These are phyloP conservation scores for Lactifluus pinguis DNA, from an alignment of 768 basidiomycete genomes.

Conservation along the genomic window DNA sequence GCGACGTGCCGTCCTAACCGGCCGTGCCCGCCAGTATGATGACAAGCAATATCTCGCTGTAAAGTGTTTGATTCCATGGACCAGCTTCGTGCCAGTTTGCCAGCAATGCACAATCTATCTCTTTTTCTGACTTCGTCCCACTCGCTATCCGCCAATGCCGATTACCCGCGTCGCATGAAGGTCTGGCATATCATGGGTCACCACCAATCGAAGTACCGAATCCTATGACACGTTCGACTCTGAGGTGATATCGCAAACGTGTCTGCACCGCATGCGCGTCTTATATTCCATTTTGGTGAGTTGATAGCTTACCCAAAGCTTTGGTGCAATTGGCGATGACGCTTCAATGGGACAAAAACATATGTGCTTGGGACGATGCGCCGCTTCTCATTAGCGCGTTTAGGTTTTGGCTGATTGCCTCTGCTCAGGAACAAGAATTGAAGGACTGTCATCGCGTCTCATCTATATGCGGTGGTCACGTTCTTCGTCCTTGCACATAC, in stretches of 20 bases:
- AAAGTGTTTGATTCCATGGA: not conserved
- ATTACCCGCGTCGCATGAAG: not conserved
- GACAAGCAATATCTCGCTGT: not conserved
- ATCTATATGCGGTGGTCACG: not conserved
- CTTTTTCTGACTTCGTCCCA: not conserved
- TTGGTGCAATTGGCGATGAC: not conserved
- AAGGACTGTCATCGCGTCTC: not conserved
- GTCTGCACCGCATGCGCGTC: not conserved
- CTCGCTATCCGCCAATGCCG: conserved; percentile 5
- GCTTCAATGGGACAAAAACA: not conserved
- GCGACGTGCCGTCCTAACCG: not conserved
- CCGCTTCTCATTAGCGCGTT: not conserved
- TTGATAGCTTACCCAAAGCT: not conserved
- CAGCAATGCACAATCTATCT: conserved; percentile 1
- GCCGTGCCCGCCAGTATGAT: not conserved
- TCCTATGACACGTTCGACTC: not conserved
- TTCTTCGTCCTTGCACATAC: not conserved
- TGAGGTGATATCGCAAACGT: not conserved
- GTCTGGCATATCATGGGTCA: not conserved
- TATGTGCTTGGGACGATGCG: not conserved
- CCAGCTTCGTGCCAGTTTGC: not conserved
- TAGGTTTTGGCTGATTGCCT: not conserved
- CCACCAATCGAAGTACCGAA: not conserved
- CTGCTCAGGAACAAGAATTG: not conserved
- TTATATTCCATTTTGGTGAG: not conserved